Conservation (phyloP, 2,329 filamentous ascomycete genomes). For the Alternaria brassicae region DNA sequence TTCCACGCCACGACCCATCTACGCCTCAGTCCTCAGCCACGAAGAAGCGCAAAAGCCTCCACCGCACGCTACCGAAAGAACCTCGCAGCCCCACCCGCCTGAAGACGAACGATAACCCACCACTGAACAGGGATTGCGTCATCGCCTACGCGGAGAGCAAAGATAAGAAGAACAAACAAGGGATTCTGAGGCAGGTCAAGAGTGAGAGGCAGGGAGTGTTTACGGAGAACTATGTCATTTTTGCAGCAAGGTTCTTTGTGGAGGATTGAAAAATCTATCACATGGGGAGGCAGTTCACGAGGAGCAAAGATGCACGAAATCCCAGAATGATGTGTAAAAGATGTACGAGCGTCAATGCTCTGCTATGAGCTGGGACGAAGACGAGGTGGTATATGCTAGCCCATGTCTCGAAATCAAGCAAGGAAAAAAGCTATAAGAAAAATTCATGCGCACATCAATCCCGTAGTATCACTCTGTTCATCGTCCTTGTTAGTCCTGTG, state of each 20-base stretch:
- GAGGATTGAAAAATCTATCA: neutral
- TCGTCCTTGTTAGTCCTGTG: neutral
- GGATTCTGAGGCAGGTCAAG: conserved; percentile 49
- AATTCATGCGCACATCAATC: neutral
- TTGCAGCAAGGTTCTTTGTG: conserved; percentile 54
- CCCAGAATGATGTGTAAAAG: neutral
- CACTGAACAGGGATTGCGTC: conserved; percentile 44
- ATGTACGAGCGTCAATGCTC: neutral
- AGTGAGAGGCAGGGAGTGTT: conserved; percentile 52
- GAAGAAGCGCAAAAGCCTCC: conserved; percentile 21
- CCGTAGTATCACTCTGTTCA: neutral
- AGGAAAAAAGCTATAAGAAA: neutral
- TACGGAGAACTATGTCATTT: conserved; percentile 51
- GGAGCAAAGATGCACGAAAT: neutral
- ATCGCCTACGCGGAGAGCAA: conserved; percentile 44
- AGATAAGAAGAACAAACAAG: conserved; percentile 22
- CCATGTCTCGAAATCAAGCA: neutral
- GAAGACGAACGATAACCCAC: conserved; percentile 38
- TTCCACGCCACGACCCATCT: neutral
- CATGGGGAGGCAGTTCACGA: too few relatives aligned
- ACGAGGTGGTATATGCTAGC: neutral
- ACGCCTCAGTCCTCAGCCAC: conserved; percentile 1
- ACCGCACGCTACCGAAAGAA: neutral
- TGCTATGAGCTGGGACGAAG: neutral
- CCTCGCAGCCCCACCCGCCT: conserved; percentile 20